phyloP scores from a whole-genome alignment of 1,284 basidiomycete species.

The Irpex sp. region DNA sequence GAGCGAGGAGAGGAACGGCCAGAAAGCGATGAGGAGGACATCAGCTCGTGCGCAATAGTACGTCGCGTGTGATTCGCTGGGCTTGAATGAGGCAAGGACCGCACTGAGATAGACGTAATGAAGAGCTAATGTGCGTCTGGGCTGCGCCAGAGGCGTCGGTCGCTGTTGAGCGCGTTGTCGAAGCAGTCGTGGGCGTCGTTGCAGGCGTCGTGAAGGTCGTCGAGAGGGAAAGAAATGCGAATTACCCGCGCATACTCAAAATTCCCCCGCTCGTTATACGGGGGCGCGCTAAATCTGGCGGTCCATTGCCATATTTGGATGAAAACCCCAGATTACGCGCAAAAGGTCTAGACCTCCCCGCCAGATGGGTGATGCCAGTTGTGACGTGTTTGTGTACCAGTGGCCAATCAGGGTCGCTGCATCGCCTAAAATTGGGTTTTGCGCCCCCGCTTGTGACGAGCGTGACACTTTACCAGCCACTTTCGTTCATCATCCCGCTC shows the following conservation, averaged over 20 bases:
- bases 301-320: not conserved
- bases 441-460: not conserved
- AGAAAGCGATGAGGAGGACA: constrained; percentile 23
- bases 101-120: constrained; percentile 21
- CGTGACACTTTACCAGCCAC: not conserved
- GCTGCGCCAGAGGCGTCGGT: constrained; percentile 1
- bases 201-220: constrained; percentile 2
- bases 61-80: constrained; percentile 24
- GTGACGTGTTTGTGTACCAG: not conserved
- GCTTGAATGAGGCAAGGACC: constrained; percentile 19
- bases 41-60: constrained; percentile 24
- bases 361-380: not conserved
- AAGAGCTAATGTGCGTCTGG: not conserved
- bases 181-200: not conserved
- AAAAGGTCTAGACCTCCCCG: constrained; percentile 3
- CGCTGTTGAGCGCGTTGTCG: constrained; percentile 5
- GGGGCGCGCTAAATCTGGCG: not conserved
- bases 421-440: not conserved
- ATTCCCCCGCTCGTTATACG: not conserved
- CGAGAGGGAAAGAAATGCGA: constrained; percentile 1
- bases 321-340: constrained; percentile 3
- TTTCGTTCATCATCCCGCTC: not conserved
- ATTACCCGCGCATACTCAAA: not conserved
- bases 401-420: not conserved
- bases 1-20: constrained; percentile 16